Evolutionary conservation across 768 basidiomycete species (phyloP), one percentile per base, ranked within the genome.

Genomic region (Psilocybe subaeruginosa): DNA sequence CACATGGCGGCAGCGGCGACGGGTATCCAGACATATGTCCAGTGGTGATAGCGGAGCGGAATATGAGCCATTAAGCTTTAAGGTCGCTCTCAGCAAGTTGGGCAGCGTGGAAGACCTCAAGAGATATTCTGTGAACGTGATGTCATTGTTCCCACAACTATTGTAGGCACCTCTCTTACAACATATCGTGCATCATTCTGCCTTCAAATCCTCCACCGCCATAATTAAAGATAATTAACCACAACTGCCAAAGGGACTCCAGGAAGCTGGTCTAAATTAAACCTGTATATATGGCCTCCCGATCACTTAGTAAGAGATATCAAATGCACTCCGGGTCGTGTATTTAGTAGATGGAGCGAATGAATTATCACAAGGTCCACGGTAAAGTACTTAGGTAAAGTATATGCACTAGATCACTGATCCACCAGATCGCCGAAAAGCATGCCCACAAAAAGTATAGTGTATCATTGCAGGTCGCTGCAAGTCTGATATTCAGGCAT

Each of bases 21-120:
- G 3, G 91, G 91, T 53, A 92, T 79, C 82, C 85, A 82, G 56
- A 86, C 83, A 74, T 86, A 88, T 62, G 76, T 74, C 82, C 87
- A 89, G 64, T 87, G 85, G 33, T 75, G 70, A 54, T 77, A 78
- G 52, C 70, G 71, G 19, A 68, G 56, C 39, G 71, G 68, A 45
- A 72, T 55, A 33, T 60, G 61, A 41, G 47, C 30, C 58, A 64
- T 61, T 35, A 33, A 17, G 55, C 23, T 23, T 35, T 35, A 35
- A 35, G 7, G 33, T 35, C 11, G 33, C 11, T 35, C 33, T 6
- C 33, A 35, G 33, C 33, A 35, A 11, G 11, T 49, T 11, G 7
- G n/a, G 29, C 7, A 12, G 5, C 12, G 41, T 43, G 1, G 14
- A 43, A 14, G 7, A 12, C 17, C 35, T 31, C 14, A 16, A n/a